Evolutionary conservation across 139 green algal species (phyloP).

Genomic region (Chlorella sp.): DNA sequence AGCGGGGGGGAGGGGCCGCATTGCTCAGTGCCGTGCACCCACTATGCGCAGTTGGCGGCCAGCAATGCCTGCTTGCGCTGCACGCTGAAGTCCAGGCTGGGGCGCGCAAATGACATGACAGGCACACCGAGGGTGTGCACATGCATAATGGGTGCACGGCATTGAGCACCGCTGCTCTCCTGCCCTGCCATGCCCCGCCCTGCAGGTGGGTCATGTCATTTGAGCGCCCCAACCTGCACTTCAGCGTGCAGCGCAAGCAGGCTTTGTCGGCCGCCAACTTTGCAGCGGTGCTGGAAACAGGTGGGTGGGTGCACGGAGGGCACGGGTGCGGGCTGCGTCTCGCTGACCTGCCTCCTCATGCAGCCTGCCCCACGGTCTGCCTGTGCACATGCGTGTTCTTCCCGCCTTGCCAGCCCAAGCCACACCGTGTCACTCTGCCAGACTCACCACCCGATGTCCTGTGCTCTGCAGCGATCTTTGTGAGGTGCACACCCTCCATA

Average conservation of each 20-base stretch:
- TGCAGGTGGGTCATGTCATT: conserved; percentile 60
- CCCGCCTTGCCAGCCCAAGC: background rate
- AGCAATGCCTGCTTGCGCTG: conserved; percentile 30
- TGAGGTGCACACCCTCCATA: no score
- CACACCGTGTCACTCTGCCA: background rate
- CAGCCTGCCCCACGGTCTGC: background rate
- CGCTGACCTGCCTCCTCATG: background rate
- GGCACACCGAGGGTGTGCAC: no score
- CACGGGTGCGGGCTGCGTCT: background rate
- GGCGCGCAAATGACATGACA: conserved; percentile 67
- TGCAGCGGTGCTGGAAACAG: conserved; percentile 37
- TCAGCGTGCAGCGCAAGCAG: conserved; percentile 50
- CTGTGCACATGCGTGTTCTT: no score
- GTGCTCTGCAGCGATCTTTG: no score
- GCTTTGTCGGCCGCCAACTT: background rate
- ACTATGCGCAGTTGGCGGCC: background rate
- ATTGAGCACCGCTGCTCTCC: no score
- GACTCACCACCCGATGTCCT: background rate
- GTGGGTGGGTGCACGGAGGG: background rate
- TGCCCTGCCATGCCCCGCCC: background rate
- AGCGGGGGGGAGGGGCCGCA: background rate
- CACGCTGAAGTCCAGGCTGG: conserved; percentile 66
- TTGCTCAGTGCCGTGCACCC: background rate
- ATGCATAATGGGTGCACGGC: no score
- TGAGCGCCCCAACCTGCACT: conserved; percentile 68